Evolutionary conservation across 352 stramenopile species (phyloP), one percentile per base, ranked within the genome.

Genomic region (Globisporangium paroecandrum): DNA sequence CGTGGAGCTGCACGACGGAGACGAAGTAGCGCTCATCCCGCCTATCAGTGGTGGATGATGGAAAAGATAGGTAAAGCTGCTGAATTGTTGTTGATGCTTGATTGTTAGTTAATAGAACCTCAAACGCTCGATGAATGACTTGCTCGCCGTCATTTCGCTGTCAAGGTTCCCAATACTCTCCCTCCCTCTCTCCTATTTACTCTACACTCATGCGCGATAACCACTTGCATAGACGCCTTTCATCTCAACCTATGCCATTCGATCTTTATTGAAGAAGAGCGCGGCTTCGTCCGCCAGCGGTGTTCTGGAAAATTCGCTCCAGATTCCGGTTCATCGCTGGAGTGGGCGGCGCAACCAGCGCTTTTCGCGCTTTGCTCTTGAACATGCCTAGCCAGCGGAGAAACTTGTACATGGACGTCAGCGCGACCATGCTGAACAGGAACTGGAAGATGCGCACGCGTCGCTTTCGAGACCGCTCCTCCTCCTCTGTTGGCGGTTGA

Each of bases 361-460:
- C 74, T 46, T 66, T 73, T 9, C 71, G 64, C 49, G 65, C 56
- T 51, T 70, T 74, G 57, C 63, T 43, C 20, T 84, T 82, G 64
- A 92, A 70, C 43, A 73, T 64, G 12, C 78, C 73, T 46, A 91
- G 55, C 85, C 79, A 91, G 47, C 76, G 75, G 29, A 81, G 60
- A 7, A 74, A 74, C 66, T 91, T 91, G 75, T 91, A 91, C 38
- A 90, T 10, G 29, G 73, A 66, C 59, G 74, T 68, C 34, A 91
- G 65, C 25, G 77, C 73, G 8, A 74, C 74, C 76, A 93, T 81
- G 60, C 75, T 87, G 51, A 93, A 55, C 49, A 94, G 70, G 54
- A 92, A 93, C 76, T 93, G 83, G 74, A 94, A 87, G 65, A 92
- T 88, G 57, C 83, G 82, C 59, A 94, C 85, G 56, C 87, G 80